Evolutionary conservation across 192 early-diverging fungal genomes (phyloP), one percentile per base, ranked within the genome.

Genomic region (Backusella circina): DNA sequence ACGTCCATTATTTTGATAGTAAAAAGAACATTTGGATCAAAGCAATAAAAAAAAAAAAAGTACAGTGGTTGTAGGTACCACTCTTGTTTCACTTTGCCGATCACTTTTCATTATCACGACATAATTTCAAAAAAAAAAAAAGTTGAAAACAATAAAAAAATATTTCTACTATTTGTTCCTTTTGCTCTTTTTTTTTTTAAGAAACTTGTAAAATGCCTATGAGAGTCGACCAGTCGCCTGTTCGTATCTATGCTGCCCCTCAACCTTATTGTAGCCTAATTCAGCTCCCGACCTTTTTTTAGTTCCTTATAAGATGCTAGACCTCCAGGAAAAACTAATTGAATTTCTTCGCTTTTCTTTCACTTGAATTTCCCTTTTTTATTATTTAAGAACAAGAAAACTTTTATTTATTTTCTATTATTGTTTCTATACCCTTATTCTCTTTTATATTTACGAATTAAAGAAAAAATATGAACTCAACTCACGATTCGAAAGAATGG

Each of bases 401-500:
- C 37, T 50, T 75, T 50, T 51, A 10, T 67, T 41, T 44, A n/a
- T 32, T 67, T 67, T n/a, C n/a, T n/a, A n/a, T n/a, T 47, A 57
- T 26, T 33, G 32, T 44, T 36, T 16, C 67, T 67, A 26, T 21
- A 35, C 5, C 23, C 65, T 65, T 32, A 51, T 50, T n/a, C 7
- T 8, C 9, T 28, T 10, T 8, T 47, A 50, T 47, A 71, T 33
- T 32, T 32, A 41, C 32, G 31, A 67, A 33, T 39, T 35, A 36
- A 35, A n/a, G 18, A 64, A 67, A 44, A 37, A 61, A 18, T 41
- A 79, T 75, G 73, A 79, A 75, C 72, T 75, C 69, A 51, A 54
- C 72, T 28, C 78, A 65, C 44, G 73, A 71, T 38, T 47, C 65
- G 35, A 79, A 75, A 50, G 68, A 70, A 41, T 75, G 57, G 73